Evolutionary conservation across 2,329 filamentous ascomycete genomes (phyloP).

Genomic region (Monilinia fructigena): DNA sequence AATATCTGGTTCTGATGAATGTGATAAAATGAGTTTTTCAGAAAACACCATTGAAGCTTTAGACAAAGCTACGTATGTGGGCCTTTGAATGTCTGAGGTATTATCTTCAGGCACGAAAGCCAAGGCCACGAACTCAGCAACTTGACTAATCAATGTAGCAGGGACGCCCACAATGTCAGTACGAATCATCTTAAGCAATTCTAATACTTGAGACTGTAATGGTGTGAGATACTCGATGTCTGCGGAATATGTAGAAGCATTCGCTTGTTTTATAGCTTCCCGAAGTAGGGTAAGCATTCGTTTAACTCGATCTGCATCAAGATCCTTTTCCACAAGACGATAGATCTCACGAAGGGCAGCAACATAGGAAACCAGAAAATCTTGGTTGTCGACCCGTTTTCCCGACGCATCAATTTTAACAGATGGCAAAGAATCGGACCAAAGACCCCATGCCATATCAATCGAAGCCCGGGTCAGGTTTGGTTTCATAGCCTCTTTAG

Average conservation of each 20-base stretch:
- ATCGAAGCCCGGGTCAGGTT: conserved; percentile 48
- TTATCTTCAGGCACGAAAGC: conserved; percentile 54
- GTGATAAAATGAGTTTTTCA: conserved; percentile 56
- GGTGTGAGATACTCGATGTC: conserved; percentile 73
- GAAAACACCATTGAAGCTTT: conserved; percentile 76
- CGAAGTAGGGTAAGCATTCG: conserved; percentile 71
- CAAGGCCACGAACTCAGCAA: conserved; percentile 69
- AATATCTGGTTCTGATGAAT: conserved; percentile 63
- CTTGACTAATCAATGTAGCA: conserved; percentile 64
- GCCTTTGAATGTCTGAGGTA: conserved; percentile 48
- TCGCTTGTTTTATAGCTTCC: conserved; percentile 68
- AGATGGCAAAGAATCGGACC: conserved; percentile 64
- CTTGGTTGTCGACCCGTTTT: conserved; percentile 65
- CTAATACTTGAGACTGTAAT: conserved; percentile 68
- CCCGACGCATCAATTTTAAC: conserved; percentile 45
- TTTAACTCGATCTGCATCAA: conserved; percentile 61
- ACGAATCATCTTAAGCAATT: conserved; percentile 65
- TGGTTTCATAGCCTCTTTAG: conserved; percentile 44
- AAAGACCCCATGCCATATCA: conserved; percentile 65
- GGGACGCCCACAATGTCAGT: conserved; percentile 65
- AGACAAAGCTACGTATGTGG: conserved; percentile 86
- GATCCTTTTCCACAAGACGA: conserved; percentile 62
- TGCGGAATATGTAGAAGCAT: conserved; percentile 63
- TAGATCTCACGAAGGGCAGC: conserved; percentile 75
- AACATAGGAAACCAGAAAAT: conserved; percentile 82